Base-by-base conservation (phyloP, 495 filamentous ascomycete species). In the Penicillium cosmopolitanum region DNA sequence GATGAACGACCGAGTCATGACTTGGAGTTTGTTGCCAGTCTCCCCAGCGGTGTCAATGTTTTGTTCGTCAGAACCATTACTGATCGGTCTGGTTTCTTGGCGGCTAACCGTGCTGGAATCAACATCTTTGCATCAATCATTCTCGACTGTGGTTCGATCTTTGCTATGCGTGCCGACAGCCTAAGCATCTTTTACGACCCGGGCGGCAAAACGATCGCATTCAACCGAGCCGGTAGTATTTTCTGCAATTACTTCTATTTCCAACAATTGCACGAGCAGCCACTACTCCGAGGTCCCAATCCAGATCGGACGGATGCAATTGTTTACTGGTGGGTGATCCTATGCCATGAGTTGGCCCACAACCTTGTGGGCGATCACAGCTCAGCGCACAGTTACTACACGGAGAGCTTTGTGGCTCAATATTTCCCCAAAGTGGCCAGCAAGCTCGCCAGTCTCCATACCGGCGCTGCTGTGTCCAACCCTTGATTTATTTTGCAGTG, bases 181-280 rank as follows among this genome's bases (percentile, higher is more conserved):
- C 61, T 97, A 44, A 93, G 96, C 69, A 88, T 98, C 59, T 97
- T 93, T 80, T 93, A 92, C 62, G 93, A 97, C 60, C 83, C 88
- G 18, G 74, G 77, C 9, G 88, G 91, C 9, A 83, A 81, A 61
- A 91, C 92, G 2, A 96, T 99, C 58, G 95, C 96, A 0, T 99
- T 99, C 82, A 99, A 98, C 68, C 79, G 80, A 21, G 82, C 82
- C 42, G 93, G 93, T 48, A 89, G 87, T 63, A 84, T 98, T 34
- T 98, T 98, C 79, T 97, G 92, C 80, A 99, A 98, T 66, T 84
- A 93, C 61, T 81, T 90, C 35, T 97, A 91, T 75, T 98, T 93
- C 64, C 80, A 87, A 51, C 84, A 93, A 63, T 72, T 96, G 31
- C 95, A 98, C 71, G 74, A 82, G 53, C 69, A 71, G 28, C 67